These are phyloP conservation scores for Cordia subcordata DNA, from an alignment of 257 asterid genomes.

Conservation along the genomic window DNA sequence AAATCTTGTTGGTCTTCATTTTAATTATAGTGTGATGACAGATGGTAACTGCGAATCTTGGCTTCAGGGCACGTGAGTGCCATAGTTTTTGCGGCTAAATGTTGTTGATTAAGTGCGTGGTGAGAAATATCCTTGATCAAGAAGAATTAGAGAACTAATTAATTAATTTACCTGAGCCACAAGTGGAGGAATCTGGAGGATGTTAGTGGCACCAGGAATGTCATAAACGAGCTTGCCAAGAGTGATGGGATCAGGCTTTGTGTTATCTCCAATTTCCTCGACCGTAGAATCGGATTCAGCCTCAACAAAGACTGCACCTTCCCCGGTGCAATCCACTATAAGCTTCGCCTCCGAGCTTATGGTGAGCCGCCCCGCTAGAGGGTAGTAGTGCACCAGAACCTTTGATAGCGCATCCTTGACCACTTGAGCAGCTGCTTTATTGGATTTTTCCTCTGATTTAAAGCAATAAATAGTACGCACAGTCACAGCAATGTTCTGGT, in stretches of 20 bases:
- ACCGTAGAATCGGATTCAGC: conserved; percentile 71
- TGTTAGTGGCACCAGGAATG: conserved; percentile 61
- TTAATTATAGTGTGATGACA: too few relatives aligned
- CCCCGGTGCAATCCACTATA: conserved; percentile 65
- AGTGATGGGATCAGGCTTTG: conserved; percentile 74
- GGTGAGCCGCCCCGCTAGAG: conserved; percentile 65
- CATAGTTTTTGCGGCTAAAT: too few relatives aligned
- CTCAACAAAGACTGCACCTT: conserved; percentile 85
- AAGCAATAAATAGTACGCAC: conserved; percentile 82
- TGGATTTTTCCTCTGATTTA: conserved; percentile 51
- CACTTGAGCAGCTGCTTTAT: conserved; percentile 42
- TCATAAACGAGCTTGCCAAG: conserved; percentile 85
- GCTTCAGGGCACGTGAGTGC: too few relatives aligned
- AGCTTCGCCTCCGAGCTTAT: conserved; percentile 70
- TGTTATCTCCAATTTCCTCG: conserved; percentile 55
- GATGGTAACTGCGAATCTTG: too few relatives aligned
- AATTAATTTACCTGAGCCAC: conserved; percentile 59
- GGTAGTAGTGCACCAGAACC: conserved; percentile 68
- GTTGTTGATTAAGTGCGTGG: too few relatives aligned
- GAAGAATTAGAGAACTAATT: not conserved
- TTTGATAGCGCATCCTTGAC: conserved; percentile 63
- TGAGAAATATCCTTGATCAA: too few relatives aligned
- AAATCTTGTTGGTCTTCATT: too few relatives aligned
- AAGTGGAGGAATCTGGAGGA: conserved; percentile 78
- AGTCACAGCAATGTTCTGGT: conserved; percentile 78